These are phyloP conservation scores for Capsicum chinense DNA, from an alignment of 257 asterid species.

Conservation along the genomic window DNA sequence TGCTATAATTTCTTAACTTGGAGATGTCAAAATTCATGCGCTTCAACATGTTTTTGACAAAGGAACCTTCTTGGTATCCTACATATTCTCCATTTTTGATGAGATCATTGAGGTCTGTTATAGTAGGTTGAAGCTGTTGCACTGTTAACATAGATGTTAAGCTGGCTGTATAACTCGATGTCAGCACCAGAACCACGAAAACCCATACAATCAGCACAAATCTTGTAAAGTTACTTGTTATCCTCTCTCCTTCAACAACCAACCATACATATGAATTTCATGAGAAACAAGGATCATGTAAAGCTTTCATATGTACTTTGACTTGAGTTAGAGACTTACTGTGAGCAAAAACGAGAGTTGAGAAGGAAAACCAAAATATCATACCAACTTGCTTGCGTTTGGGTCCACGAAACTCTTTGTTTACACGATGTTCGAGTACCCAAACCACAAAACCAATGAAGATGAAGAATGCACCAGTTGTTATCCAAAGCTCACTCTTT, in stretches of 20 bases:
- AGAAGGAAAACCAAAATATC: conserved; percentile 52
- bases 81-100: conserved; percentile 42
- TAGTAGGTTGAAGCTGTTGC: conserved; percentile 43
- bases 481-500: conserved; percentile 42
- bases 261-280: not conserved
- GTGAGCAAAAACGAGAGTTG: conserved; percentile 49
- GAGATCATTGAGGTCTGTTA: conserved; percentile 44
- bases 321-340: conserved; percentile 37
- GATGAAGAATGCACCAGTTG: conserved; percentile 37
- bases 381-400: conserved; percentile 47
- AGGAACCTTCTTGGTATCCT: conserved; percentile 62
- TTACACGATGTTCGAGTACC: conserved; percentile 52
- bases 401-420: conserved; percentile 48
- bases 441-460: conserved; percentile 45
- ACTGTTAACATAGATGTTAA: conserved; percentile 55
- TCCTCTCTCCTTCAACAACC: conserved; percentile 47
- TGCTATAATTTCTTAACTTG: conserved; percentile 37
- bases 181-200: conserved; percentile 51
- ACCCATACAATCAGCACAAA: conserved; percentile 54
- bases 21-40: conserved; percentile 40
- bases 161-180: conserved; percentile 61
- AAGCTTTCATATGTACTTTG: not conserved
- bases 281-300: not conserved
- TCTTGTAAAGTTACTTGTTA: conserved; percentile 44
- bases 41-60: conserved; percentile 39